Percentiles rank a stretch among this genome's conserved stretches.
phyloP scores from a whole-genome alignment of 2,329 filamentous ascomycete genomes.

The Hortaea werneckii region DNA sequence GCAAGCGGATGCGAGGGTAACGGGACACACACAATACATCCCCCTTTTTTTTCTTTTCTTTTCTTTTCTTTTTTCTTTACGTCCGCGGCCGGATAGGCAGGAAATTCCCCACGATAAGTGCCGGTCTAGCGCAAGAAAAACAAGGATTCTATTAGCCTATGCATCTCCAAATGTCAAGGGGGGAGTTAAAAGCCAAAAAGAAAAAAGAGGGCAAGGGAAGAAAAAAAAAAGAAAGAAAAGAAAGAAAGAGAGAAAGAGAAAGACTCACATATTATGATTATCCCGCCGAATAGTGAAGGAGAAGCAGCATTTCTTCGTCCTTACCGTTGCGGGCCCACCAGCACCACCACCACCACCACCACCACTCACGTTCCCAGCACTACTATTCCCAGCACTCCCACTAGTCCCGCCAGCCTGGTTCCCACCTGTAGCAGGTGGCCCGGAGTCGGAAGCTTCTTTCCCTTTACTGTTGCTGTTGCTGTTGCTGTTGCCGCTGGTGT shows the following conservation, averaged over 20 bases:
- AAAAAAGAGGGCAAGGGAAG: not conserved
- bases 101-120: constrained; percentile 93
- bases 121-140: constrained; percentile 65
- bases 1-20: no score
- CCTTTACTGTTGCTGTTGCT: not conserved
- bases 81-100: constrained; percentile 52
- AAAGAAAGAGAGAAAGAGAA: not conserved
- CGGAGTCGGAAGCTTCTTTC: not conserved
- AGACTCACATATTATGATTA: constrained; percentile 83
- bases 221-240: constrained; percentile 14
- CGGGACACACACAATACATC: no score
- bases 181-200: not conserved
- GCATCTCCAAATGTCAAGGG: not conserved
- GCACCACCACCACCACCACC: constrained; percentile 42
- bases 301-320: constrained; percentile 68
- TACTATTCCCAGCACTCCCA: not conserved
- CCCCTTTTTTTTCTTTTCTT: no score
- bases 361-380: constrained; percentile 32
- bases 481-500: not conserved
- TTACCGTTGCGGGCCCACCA: constrained; percentile 29
- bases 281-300: constrained; percentile 94
- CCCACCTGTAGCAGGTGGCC: not conserved
- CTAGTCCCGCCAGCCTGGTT: not conserved
- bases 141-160: no score
- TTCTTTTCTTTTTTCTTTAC: no score